Evolutionary conservation across 768 basidiomycete species (phyloP), one percentile per base, ranked within the genome.

Genomic region (Pisolithus marmoratus): DNA sequence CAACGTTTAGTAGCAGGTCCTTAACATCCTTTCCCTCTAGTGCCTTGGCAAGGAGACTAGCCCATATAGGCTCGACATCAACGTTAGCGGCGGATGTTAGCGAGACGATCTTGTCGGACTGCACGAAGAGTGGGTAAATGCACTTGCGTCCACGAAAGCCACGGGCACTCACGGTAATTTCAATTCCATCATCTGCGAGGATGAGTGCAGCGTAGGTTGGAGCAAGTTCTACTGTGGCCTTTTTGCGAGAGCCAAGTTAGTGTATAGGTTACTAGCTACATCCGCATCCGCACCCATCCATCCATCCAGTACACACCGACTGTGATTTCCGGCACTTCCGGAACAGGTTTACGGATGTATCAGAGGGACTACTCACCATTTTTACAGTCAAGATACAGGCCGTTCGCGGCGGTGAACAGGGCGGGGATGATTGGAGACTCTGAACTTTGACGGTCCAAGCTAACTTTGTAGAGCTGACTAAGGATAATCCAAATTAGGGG

Each of bases 1-100:
- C 94, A 57, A 99, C 93, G 78, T 92, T 95, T 56, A 89, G 87
- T 58, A 99, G 82, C 49, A 98, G 80, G 42, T 94, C 93, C 75
- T 92, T 97, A 64, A 99, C 82, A 76, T 98, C 84, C 81, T 95
- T 96, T 65, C 94, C 95, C 74, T 95, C 94, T 49, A 99, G 85
- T 34, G 96, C 95, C 73, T 96, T 98, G 56, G 95, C 90, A 66
- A 99, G 90, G 63, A 99, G 87, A 14, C 87, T 73, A 53, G 94
- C 94, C 96, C 96, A 98, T 77, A 99, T 98, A 52, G 94, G 81
- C 74, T 98, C 96, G 54, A 96, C 64, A 23, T 96, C 94, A 57
- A 92, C 77, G 52, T 74, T 74, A 49, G 95, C 96, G 50, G 91
- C 94, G 51, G 67, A 70, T 62, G 89, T 91, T 67, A 98, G 70